Base-by-base conservation (phyloP, 371 early-diverging fungal species). In the Thermomucor indicae-seudaticae region DNA sequence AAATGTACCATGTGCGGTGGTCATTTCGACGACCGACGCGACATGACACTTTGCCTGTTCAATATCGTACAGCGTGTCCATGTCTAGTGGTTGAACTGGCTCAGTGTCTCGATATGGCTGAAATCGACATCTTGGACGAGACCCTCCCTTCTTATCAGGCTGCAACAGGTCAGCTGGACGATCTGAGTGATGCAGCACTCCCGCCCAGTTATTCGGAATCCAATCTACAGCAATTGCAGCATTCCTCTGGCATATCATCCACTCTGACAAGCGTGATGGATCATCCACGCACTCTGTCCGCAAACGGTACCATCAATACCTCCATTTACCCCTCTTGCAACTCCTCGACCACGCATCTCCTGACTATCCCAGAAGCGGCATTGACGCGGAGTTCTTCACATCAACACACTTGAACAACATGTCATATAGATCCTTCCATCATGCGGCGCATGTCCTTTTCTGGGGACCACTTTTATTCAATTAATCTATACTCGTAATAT, bases 91-190 rank as follows among this genome's bases (percentile, higher is more conserved):
- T 72, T 28, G 58, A 61, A 38, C 34, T 72, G 22, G 49, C 53
- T 1, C 47, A 54, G 24, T 29, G 54, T 14, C n/a, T n/a, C n/a
- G n/a, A n/a, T n/a, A n/a, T n/a, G n/a, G n/a, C n/a, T n/a, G n/a
- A n/a, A n/a, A n/a, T n/a, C n/a, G n/a, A n/a, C n/a, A n/a, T n/a
- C n/a, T n/a, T n/a, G n/a, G 62, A 51, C 6, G 70, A 70, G 29
- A 52, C 60, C 19, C 40, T 72, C 16, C 72, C 72, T 16, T 55
- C 61, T n/a, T 72, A 72, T 43, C 65, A 67, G 39, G 47, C 55
- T 28, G 69, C 64, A 25, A 45, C 27, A 44, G 22, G 35, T 30
- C 45, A 35, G 10, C n/a, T 29, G 14, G 17, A 29, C 14, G 34
- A n/a, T n/a, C n/a, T n/a, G n/a, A n/a, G n/a, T n/a, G n/a, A n/a